These are phyloP conservation scores for Neurospora tetraspora DNA, from an alignment of 495 filamentous ascomycete genomes.

Conservation along the genomic window DNA sequence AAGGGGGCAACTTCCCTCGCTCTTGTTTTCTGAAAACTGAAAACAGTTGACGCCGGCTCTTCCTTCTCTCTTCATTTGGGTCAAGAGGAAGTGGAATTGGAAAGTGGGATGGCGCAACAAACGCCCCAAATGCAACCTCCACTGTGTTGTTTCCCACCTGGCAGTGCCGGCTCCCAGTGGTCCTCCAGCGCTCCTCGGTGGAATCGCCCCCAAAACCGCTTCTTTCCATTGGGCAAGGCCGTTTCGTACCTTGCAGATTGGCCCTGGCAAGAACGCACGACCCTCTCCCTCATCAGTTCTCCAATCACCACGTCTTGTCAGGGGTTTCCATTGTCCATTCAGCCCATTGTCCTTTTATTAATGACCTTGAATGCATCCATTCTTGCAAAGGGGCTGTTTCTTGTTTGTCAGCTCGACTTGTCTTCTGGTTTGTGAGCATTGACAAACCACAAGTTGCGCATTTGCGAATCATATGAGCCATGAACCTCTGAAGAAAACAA, in stretches of 20 bases:
- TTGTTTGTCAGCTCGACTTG: not conserved
- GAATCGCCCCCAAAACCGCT: not conserved
- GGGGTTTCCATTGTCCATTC: not conserved
- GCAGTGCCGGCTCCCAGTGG: not conserved
- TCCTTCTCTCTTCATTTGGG: not conserved
- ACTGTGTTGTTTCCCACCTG: not conserved
- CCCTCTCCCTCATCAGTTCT: not conserved
- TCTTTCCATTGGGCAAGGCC: not conserved
- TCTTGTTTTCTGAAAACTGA: not conserved
- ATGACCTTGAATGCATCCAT: not conserved
- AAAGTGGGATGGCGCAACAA: not conserved
- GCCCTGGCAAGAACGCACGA: not conserved
- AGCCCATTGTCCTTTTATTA: not conserved
- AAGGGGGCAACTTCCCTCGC: not conserved
- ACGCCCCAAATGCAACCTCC: not conserved
- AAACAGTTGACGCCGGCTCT: not conserved
- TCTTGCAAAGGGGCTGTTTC: not conserved
- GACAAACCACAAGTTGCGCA: not conserved
- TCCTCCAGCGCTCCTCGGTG: not conserved
- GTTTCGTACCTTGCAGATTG: not conserved
- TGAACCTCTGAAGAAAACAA: not conserved
- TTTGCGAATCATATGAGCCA: not conserved
- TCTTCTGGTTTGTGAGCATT: not conserved
- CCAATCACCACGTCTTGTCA: not conserved
- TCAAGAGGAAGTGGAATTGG: not conserved